These are phyloP conservation scores for Maudiozyma bulderi DNA, from an alignment of 805 yeast species.

Conservation along the genomic window DNA sequence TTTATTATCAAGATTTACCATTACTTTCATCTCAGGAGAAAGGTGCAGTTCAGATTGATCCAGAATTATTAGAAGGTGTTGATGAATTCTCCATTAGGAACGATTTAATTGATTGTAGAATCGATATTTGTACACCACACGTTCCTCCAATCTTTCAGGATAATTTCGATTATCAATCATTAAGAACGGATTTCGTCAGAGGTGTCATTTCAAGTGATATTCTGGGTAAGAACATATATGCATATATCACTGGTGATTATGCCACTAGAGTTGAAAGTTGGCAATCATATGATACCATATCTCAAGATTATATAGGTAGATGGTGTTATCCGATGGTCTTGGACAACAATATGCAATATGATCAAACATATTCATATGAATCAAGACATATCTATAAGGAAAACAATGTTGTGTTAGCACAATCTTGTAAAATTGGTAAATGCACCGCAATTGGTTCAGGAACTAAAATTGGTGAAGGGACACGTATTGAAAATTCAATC, in stretches of 20 bases:
- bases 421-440: slow-evolving; percentile 76
- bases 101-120: slow-evolving; percentile 91
- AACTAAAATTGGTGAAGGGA: slow-evolving; percentile 66
- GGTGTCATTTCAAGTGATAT: slow-evolving; percentile 88
- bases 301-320: slow-evolving; percentile 82
- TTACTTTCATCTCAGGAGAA: slow-evolving; percentile 38
- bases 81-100: slow-evolving; percentile 75
- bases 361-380: slow-evolving; percentile 70
- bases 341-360: slow-evolving; percentile 65
- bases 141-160: slow-evolving; percentile 95
- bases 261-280: slow-evolving; percentile 94
- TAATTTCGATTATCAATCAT: slow-evolving; percentile 84
- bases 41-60: slow-evolving; percentile 56
- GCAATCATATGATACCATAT: slow-evolving; percentile 85
- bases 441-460: slow-evolving; percentile 76
- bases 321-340: slow-evolving; percentile 91
- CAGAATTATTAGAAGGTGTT: slow-evolving; percentile 67
- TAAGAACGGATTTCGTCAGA: slow-evolving; percentile 79
- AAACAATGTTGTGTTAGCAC: slow-evolving; percentile 79
- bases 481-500: slow-evolving; percentile 57
- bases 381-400: slow-evolving; percentile 85
- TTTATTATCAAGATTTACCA: slow-evolving; percentile 75
- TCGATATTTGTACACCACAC: slow-evolving; percentile 88
- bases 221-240: slow-evolving; percentile 81
- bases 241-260: slow-evolving; percentile 73